Evolutionary conservation across 805 yeast species (phyloP), one percentile per base, ranked within the genome.

Genomic region (Candida gorgasii): DNA sequence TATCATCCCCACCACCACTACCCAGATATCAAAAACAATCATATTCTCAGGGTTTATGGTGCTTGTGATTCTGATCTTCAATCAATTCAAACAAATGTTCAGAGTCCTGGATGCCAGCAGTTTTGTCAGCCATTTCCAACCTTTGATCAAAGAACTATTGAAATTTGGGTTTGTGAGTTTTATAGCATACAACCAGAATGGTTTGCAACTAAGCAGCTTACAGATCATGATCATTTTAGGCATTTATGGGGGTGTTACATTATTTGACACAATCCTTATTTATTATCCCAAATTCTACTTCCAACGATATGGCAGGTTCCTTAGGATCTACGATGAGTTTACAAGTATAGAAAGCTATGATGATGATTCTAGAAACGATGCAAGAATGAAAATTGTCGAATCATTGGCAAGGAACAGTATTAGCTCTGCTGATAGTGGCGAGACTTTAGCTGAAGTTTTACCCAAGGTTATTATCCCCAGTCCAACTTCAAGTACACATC

Each of bases 321-420:
- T 46, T 11, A 32, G 36, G n/a, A 29, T 45, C 2, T 46, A 46
- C 22, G 42, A 44, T 15, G 52, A 49, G n/a, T 46, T 39, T 17
- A 23, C 9, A 6, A 32, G 28, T 11, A 32, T 45, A 40, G 45
- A 36, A 18, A 14, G 23, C 20, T 37, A 31, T 22, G 49, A 41
- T 19, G 48, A 40, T 23, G 48, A 44, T 9, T 27, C 49, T 1
- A 33, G 38, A 22, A 34, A 29, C 12, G 50, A 42, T 18, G 50
- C 34, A 3, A 42, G 42, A 13, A 15, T 18, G 26, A 32, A 32
- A 17, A 28, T 46, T 6, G 38, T 34, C 1, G 43, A 48, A 34
- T 26, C 38, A 6, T 33, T 48, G 19, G 36, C 24, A 3, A 35
- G 35, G 14, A 23, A 35, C 5, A 30, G 37, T 9, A 19, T 35